phyloP scores from a whole-genome alignment of 2,329 filamentous ascomycete species.

The Diaporthe citri region DNA sequence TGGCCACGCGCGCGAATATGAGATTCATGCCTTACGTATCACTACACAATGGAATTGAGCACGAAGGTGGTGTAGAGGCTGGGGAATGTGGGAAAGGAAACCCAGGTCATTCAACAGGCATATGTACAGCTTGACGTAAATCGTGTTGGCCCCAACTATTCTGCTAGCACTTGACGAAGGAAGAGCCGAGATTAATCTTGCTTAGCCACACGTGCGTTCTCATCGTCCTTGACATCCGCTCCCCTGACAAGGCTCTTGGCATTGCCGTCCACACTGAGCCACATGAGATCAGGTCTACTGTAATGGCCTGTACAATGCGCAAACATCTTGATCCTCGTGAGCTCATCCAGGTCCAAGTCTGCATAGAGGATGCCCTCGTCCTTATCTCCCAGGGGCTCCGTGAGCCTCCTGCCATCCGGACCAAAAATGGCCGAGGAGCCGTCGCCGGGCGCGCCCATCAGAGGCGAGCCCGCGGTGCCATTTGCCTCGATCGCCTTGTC shows the following conservation, averaged over 20 bases:
- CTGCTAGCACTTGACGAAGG: neutral
- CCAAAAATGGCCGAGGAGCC: conserved; percentile 43
- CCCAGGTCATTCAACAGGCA: neutral
- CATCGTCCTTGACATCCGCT: neutral
- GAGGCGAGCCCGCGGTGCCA: neutral
- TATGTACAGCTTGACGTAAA: too few relatives aligned
- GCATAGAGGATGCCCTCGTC: conserved; percentile 34
- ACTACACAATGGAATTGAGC: neutral
- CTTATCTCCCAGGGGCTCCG: conserved; percentile 34
- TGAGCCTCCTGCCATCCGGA: conserved; percentile 43
- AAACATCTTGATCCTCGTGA: conserved; percentile 32
- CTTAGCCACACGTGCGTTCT: neutral
- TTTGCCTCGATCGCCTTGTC: conserved; percentile 29
- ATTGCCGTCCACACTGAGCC: conserved; percentile 45
- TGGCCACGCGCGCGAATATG: too few relatives aligned
- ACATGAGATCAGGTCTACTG: conserved; percentile 35
- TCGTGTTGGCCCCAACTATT: too few relatives aligned
- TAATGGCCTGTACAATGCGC: conserved; percentile 33
- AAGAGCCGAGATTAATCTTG: neutral
- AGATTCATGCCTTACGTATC: neutral
- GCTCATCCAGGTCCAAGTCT: conserved; percentile 29
- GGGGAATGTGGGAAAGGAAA: neutral
- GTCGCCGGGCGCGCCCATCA: conserved; percentile 42
- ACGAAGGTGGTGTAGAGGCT: neutral
- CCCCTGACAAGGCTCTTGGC: conserved; percentile 44